Conservation (phyloP, 140 eudicot species). For the Cichorium intybus region DNA sequence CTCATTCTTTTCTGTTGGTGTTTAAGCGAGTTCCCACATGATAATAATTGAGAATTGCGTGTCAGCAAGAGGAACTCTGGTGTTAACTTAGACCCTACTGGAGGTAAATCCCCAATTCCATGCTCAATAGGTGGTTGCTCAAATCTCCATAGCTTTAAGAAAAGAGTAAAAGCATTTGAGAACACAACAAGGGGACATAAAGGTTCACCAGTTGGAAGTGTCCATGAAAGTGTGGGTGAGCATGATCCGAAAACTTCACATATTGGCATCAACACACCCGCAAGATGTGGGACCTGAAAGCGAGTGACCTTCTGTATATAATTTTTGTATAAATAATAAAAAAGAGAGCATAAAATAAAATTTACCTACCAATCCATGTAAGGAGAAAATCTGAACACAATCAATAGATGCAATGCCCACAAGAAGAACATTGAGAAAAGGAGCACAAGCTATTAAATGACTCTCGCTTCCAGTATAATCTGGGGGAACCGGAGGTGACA, state of each 20-base stretch:
- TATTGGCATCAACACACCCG: conserved; percentile 89
- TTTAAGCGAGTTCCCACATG: conserved; percentile 37
- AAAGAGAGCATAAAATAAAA: conserved; percentile 1
- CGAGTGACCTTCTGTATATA: neutral
- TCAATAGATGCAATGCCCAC: conserved; percentile 75
- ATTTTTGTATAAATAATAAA: neutral
- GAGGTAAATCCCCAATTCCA: conserved; percentile 58
- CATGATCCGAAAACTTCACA: conserved; percentile 95
- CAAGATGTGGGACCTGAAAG: conserved; percentile 89
- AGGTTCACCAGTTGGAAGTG: conserved; percentile 60
- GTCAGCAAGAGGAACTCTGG: conserved; percentile 84
- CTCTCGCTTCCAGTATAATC: conserved; percentile 73
- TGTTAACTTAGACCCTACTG: conserved; percentile 79
- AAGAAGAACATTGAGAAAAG: conserved; percentile 78
- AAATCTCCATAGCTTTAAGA: conserved; percentile 85
- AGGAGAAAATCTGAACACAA: conserved; percentile 78
- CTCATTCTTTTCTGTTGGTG: conserved; percentile 40
- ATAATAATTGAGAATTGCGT: conserved; percentile 74
- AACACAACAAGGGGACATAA: conserved; percentile 75
- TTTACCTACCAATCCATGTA: conserved; percentile 87
- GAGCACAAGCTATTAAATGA: conserved; percentile 72
- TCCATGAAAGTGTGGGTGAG: conserved; percentile 70
- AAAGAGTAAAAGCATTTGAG: conserved; percentile 90
- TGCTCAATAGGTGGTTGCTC: conserved; percentile 81
- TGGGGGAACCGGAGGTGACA: conserved; percentile 75